These are phyloP conservation scores for Xylariaceae sp. DNA, from an alignment of 2,329 filamentous ascomycete genomes.

Conservation along the genomic window DNA sequence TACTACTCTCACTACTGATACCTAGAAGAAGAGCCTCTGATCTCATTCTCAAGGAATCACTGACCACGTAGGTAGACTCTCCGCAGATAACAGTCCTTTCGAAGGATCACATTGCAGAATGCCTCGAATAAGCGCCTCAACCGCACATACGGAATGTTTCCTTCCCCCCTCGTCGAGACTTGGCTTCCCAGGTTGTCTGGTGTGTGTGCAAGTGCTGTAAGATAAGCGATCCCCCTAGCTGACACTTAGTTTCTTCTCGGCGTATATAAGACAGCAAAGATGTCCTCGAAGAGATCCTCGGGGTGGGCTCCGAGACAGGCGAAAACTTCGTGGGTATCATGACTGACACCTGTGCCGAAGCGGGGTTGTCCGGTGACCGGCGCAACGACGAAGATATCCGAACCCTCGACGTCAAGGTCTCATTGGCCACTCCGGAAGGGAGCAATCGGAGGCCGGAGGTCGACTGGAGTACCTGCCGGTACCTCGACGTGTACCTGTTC, in stretches of 20 bases:
- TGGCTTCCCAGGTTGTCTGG: neutral
- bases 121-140: slow-evolving; percentile 29
- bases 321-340: slow-evolving; percentile 20
- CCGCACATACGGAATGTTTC: slow-evolving; percentile 2
- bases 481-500: too few species aligned
- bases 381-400: neutral
- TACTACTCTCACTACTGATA: neutral
- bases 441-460: neutral
- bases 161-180: slow-evolving; percentile 26
- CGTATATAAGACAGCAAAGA: slow-evolving; percentile 27
- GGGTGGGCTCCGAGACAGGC: slow-evolving; percentile 20
- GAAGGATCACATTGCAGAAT: slow-evolving; percentile 32
- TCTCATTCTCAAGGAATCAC: slow-evolving; percentile 25
- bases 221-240: slow-evolving; percentile 27
- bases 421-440: neutral
- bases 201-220: slow-evolving; percentile 15
- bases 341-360: slow-evolving; percentile 20
- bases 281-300: slow-evolving; percentile 21
- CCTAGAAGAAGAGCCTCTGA: neutral
- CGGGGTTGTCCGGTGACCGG: slow-evolving; percentile 29
- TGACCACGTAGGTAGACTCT: slow-evolving; percentile 28
- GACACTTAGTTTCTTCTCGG: slow-evolving; percentile 25
- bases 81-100: slow-evolving; percentile 27
- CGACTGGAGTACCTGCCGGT: neutral
- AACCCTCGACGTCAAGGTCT: neutral